Percentiles rank a stretch among this genome's conserved stretches.
Evolutionary conservation across 208 protist species (phyloP).

Genomic region (Polymyxa betae): DNA sequence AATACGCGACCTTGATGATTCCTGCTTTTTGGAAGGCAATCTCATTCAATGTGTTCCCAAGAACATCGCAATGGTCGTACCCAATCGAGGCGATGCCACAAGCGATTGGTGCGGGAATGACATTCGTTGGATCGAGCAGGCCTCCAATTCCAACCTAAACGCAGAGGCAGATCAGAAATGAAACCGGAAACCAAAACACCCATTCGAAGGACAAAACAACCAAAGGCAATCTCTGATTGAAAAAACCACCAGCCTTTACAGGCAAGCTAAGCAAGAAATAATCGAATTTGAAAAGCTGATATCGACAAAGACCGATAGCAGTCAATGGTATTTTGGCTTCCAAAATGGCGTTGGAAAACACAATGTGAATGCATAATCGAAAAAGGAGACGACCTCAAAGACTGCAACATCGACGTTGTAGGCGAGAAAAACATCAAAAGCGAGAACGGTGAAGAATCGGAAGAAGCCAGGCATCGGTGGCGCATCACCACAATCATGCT

Average conservation of each 20-base stretch:
- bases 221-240: too few relatives aligned
- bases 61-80: constrained; percentile 52
- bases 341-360: too few relatives aligned
- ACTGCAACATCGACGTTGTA: neutral
- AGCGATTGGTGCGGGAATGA: neutral
- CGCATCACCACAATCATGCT: neutral
- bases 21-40: constrained; percentile 57
- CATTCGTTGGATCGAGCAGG: constrained; percentile 59
- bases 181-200: too few relatives aligned
- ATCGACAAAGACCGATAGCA: too few relatives aligned
- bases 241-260: too few relatives aligned
- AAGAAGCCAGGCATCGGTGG: constrained; percentile 26
- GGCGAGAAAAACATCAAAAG: neutral
- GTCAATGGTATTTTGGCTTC: too few relatives aligned
- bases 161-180: too few relatives aligned
- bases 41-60: constrained; percentile 32
- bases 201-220: neutral
- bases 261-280: too few relatives aligned
- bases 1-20: constrained; percentile 53
- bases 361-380: too few relatives aligned
- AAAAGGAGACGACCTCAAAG: neutral
- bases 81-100: constrained; percentile 56
- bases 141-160: constrained; percentile 56
- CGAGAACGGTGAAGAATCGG: constrained; percentile 22
- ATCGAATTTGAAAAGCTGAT: too few relatives aligned